A percentile compares a stretch with the other conserved stretches of the same genome.
phyloP scores from a whole-genome alignment of 352 stramenopile species.

The Phytophthora syringae region DNA sequence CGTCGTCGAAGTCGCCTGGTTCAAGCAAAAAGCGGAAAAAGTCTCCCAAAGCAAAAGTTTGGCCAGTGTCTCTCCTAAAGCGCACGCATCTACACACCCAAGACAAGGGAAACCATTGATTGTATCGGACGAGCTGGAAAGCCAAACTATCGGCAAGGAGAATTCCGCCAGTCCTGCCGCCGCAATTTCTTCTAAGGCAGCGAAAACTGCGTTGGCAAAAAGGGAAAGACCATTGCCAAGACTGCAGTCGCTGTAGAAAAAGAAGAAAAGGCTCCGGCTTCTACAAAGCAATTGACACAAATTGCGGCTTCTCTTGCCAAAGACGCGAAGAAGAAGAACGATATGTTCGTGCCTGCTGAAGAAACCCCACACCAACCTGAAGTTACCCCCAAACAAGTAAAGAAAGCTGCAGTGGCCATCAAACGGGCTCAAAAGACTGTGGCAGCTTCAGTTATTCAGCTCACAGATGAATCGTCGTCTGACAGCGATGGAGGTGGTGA shows the following conservation, averaged over 20 bases:
- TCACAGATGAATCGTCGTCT: constrained; percentile 20
- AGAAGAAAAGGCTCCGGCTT: not conserved
- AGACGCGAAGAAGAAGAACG: constrained; percentile 22
- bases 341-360: constrained; percentile 29
- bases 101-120: constrained; percentile 17
- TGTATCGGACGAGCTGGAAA: constrained; percentile 5
- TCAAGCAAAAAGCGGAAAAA: constrained; percentile 22
- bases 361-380: constrained; percentile 2
- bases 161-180: not conserved
- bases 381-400: not conserved
- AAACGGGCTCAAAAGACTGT: constrained; percentile 4
- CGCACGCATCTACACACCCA: not conserved
- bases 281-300: constrained; percentile 13
- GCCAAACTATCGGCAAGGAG: not conserved
- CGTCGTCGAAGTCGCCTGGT: constrained; percentile 8
- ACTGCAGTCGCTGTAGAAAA: not conserved
- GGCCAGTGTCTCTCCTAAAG: constrained; percentile 12
- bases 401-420: not conserved
- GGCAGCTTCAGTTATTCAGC: not conserved
- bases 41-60: constrained; percentile 4
- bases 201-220: not conserved
- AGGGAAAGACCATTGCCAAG: constrained; percentile 1
- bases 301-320: constrained; percentile 29
- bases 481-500: constrained; percentile 32
- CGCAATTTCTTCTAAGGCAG: not conserved